Evolutionary conservation across 306 rosid species (phyloP).

Genomic region (Casuarina equisetifolia): DNA sequence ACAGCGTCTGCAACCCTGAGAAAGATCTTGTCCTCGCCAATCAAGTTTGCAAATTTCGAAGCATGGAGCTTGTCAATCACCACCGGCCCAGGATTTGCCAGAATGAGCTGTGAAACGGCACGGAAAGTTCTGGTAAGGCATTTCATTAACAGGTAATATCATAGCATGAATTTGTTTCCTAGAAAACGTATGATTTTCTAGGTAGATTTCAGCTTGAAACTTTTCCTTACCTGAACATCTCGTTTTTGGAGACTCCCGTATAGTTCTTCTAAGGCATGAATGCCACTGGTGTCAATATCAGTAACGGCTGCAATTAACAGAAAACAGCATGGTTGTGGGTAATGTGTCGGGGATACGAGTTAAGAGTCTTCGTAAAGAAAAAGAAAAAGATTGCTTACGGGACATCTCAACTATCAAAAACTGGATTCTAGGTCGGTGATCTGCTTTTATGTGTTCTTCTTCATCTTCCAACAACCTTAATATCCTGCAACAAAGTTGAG

Average conservation of each 20-base stretch:
- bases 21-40: constrained; percentile 77
- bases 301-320: constrained; percentile 64
- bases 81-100: constrained; percentile 79
- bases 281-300: constrained; percentile 94
- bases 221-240: constrained; percentile 57
- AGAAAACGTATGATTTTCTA: neutral
- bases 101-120: constrained; percentile 61
- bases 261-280: constrained; percentile 89
- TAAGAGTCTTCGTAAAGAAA: neutral
- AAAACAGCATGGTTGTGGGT: constrained; percentile 3
- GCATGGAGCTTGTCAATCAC: constrained; percentile 81
- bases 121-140: constrained; percentile 43
- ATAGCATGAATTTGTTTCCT: no score
- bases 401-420: constrained; percentile 91
- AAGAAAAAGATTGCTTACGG: constrained; percentile 46
- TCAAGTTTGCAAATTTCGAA: constrained; percentile 48
- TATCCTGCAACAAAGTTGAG: constrained; percentile 51
- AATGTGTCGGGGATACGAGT: constrained; percentile 12
- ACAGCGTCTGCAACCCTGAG: constrained; percentile 89
- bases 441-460: constrained; percentile 59
- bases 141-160: neutral
- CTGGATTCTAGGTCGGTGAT: constrained; percentile 52
- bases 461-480: constrained; percentile 86
- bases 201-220: neutral
- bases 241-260: constrained; percentile 69